Conservation (phyloP, 1,284 basidiomycete species). For the Calocybe gambosa region DNA sequence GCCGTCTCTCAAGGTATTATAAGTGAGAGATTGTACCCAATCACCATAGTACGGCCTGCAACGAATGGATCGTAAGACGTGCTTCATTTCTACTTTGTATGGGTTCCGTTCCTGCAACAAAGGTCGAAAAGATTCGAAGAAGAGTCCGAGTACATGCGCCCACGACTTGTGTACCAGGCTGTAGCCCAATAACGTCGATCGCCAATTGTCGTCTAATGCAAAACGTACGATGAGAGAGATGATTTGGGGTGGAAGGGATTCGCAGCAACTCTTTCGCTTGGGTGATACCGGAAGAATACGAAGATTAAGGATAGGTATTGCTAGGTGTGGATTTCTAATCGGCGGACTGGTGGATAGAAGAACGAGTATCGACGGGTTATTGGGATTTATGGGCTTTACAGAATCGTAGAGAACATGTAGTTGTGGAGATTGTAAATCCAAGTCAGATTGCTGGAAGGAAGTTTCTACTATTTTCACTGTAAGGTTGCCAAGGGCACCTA, state of each 20-base stretch:
- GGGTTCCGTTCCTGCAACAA: background rate
- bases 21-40: background rate
- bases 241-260: background rate
- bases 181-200: background rate
- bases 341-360: background rate
- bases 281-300: too few species aligned
- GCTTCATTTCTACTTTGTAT: background rate
- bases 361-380: too few species aligned
- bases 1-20: background rate
- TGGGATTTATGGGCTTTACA: too few species aligned
- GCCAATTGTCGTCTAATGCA: background rate
- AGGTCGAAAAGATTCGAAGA: background rate
- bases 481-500: too few species aligned
- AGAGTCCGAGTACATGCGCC: background rate
- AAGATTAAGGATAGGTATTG: too few species aligned
- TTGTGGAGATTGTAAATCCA: too few species aligned
- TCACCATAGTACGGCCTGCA: background rate
- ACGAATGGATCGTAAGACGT: background rate
- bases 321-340: background rate
- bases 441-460: too few species aligned
- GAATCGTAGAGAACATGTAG: too few species aligned
- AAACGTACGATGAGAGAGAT: background rate
- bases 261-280: background rate
- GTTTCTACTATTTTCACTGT: too few species aligned
- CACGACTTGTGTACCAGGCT: background rate